Percentiles rank a stretch among this genome's conserved stretches.
Evolutionary conservation across 2,329 filamentous ascomycete genomes (phyloP).

Genomic region (Nemania bipapillata): DNA sequence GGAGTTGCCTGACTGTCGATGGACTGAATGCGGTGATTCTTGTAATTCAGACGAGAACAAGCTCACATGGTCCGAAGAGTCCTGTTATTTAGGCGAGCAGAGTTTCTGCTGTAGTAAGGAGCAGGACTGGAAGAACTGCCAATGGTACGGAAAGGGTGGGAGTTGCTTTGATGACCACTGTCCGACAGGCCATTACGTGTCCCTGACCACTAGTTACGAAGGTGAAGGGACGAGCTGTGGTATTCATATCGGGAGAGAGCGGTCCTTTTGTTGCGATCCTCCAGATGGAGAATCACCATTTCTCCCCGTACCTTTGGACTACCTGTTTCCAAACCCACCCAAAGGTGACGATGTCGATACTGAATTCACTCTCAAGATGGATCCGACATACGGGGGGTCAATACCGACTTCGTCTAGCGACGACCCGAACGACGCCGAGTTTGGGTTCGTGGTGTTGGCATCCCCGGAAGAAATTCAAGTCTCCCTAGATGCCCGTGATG

Average conservation of each 20-base stretch:
- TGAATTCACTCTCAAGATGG: conserved; percentile 48
- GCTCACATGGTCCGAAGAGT: background rate
- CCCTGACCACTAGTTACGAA: conserved; percentile 47
- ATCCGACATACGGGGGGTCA: conserved; percentile 45
- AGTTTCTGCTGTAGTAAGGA: conserved; percentile 10
- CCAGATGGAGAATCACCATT: conserved; percentile 48
- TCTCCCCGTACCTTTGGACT: conserved; percentile 52
- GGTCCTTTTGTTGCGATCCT: conserved; percentile 52
- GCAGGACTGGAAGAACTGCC: conserved; percentile 6
- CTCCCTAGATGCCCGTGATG: conserved; percentile 56
- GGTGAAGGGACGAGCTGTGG: conserved; percentile 44
- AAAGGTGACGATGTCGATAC: conserved; percentile 46
- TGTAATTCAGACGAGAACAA: conserved; percentile 38
- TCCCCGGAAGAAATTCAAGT: conserved; percentile 51
- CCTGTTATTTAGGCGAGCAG: background rate
- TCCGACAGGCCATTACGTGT: conserved; percentile 41
- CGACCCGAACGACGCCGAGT: conserved; percentile 49
- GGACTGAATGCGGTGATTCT: conserved; percentile 20
- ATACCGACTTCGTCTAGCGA: conserved; percentile 24
- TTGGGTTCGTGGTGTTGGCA: conserved; percentile 51
- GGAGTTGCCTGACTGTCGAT: conserved; percentile 46
- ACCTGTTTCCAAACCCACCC: conserved; percentile 53
- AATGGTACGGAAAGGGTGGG: conserved; percentile 52
- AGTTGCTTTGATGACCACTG: conserved; percentile 53
- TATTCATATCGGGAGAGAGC: conserved; percentile 38